Conservation (phyloP, 2,329 filamentous ascomycete genomes). For the Colletotrichum coccodes region DNA sequence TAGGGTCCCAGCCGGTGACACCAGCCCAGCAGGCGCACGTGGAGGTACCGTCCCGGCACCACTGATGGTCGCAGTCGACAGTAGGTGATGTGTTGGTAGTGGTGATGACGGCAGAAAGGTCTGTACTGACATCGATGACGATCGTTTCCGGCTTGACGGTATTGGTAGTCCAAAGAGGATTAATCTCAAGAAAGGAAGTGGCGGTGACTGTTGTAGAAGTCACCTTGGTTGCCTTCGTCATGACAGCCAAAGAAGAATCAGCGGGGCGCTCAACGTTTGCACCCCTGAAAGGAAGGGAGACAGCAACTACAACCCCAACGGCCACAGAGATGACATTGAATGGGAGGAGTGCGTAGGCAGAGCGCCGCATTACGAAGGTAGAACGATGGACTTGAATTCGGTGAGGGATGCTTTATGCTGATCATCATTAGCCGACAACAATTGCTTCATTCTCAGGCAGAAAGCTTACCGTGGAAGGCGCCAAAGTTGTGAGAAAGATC, state of each 20-base stretch:
- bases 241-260: neutral
- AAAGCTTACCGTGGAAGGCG: neutral
- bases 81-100: neutral
- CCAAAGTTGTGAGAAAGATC: neutral
- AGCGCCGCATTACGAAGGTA: neutral
- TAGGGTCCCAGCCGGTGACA: slow-evolving; percentile 40
- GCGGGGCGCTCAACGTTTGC: neutral
- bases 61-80: slow-evolving; percentile 38
- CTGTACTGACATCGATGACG: neutral
- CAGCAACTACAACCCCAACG: neutral
- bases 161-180: neutral
- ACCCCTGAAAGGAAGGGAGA: neutral
- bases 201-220: neutral
- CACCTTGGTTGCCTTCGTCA: neutral
- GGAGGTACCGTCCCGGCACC: slow-evolving; percentile 37
- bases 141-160: neutral
- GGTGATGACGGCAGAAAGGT: neutral
- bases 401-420: neutral
- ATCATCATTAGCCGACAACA: neutral
- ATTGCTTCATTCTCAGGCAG: neutral
- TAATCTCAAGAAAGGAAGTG: neutral
- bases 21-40: slow-evolving; percentile 44
- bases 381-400: neutral
- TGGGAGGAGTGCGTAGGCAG: neutral
- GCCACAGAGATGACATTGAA: neutral